Evolutionary conservation across 2,329 filamentous ascomycete species (phyloP), one percentile per base, ranked within the genome.

Genomic region (Clarireedia sp.): DNA sequence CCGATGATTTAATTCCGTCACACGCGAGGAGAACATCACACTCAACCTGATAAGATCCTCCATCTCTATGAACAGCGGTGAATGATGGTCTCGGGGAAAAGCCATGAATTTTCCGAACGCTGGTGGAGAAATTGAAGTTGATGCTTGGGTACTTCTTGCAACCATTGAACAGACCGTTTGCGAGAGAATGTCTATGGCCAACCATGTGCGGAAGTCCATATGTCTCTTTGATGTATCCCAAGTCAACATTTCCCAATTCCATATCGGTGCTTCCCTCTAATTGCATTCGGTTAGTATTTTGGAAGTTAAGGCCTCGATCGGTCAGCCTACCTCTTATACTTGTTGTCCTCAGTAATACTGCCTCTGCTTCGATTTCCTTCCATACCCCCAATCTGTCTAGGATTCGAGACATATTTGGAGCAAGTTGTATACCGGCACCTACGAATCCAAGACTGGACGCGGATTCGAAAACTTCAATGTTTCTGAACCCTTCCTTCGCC

Each of bases 371-470:
- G 59, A 94, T 88, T 16, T 78, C 75, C n/a, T 78, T 72, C 87
- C 88, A 92, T 57, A 86, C 86, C 8, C 85, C 88, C 41, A 91
- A 73, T 14, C 78, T 74, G 66, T 89, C 84, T 12, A 94, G 76
- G 6, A 94, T 86, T 2, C 87, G 80, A 3, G 85, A 83, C 78
- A 92, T 87, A 62, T 94, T 95, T 0, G 89, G 89, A 0, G 89
- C 87, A 56, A 92, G 76, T 68, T 95, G 89, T 61, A 94, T 92
- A 4, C 89, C 89, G 1, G 89, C 89, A 24, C 89, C 89, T 1
- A 92, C 87, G 64, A 92, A 92, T 5, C 88, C 88, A 3, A 92
- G 77, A 60, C 82, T 80, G 4, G 84, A 80, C 0, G 87, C 87
- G 37, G 78, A 80, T 68, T 92, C 89, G 68, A 83, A 92, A 51